Evolutionary conservation across 2,329 filamentous ascomycete species (phyloP).

Genomic region (Boeremia exigua): DNA sequence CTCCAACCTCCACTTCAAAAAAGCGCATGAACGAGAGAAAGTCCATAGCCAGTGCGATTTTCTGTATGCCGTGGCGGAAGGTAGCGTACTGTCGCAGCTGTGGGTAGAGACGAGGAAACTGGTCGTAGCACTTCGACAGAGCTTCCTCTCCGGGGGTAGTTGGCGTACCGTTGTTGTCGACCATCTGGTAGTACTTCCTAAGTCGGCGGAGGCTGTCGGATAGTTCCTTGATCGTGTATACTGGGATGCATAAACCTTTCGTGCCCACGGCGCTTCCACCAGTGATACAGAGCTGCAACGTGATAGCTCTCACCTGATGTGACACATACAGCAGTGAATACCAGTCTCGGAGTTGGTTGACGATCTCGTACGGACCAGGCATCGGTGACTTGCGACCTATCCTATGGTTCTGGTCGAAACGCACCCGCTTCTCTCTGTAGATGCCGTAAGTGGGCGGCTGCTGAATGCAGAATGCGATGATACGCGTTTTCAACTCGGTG

Average conservation of each 20-base stretch:
- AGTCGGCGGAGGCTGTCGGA: conserved; percentile 20
- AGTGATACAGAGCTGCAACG: conserved; percentile 28
- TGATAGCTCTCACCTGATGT: conserved; percentile 30
- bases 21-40: conserved; percentile 33
- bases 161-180: conserved; percentile 17
- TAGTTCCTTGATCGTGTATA: neutral
- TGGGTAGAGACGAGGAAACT: conserved; percentile 29
- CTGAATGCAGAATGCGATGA: conserved; percentile 30
- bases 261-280: conserved; percentile 14
- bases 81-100: conserved; percentile 33
- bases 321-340: conserved; percentile 26
- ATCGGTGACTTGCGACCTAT: neutral
- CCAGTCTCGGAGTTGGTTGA: conserved; percentile 26
- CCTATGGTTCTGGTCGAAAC: neutral
- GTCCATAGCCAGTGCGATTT: conserved; percentile 26
- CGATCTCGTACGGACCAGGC: conserved; percentile 23
- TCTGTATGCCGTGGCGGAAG: conserved; percentile 33
- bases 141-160: neutral
- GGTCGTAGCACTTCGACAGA: conserved; percentile 21
- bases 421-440: neutral
- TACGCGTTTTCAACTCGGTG: conserved; percentile 34
- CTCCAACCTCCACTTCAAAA: conserved; percentile 30
- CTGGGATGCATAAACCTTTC: conserved; percentile 17
- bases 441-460: neutral
- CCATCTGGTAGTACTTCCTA: conserved; percentile 22